Conservation (phyloP, 768 basidiomycete species). For the Auricularia sp. region DNA sequence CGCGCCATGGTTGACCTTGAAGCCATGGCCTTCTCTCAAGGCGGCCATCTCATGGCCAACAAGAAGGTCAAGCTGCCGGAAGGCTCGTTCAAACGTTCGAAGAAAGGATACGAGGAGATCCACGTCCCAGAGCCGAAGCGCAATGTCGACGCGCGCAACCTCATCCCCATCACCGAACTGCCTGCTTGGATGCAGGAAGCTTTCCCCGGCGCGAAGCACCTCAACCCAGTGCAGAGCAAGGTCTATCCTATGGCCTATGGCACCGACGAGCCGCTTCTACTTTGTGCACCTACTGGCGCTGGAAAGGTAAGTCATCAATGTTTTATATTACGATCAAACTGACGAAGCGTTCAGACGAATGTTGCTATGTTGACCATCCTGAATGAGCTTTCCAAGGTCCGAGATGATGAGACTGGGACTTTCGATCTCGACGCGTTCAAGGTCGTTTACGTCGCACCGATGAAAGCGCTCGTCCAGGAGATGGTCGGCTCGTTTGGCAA, state of each 20-base stretch:
- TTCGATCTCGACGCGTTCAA: slow-evolving; percentile 90
- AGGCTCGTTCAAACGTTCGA: slow-evolving; percentile 92
- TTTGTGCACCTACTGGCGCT: slow-evolving; percentile 97
- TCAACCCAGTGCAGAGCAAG: slow-evolving; percentile 92
- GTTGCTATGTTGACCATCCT: slow-evolving; percentile 94
- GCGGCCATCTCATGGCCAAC: slow-evolving; percentile 95
- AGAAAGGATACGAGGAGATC: slow-evolving; percentile 97
- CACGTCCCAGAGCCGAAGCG: slow-evolving; percentile 92
- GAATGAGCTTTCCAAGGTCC: slow-evolving; percentile 79
- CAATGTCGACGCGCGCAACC: slow-evolving; percentile 48
- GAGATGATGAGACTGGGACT: slow-evolving; percentile 67
- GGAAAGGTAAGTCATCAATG: slow-evolving; percentile 63
- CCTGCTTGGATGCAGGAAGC: slow-evolving; percentile 84
- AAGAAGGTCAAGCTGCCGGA: slow-evolving; percentile 97
- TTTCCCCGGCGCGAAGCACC: slow-evolving; percentile 63
- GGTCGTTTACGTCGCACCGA: slow-evolving; percentile 94
- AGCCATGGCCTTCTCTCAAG: slow-evolving; percentile 91
- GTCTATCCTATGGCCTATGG: slow-evolving; percentile 89
- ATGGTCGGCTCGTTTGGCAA: slow-evolving; percentile 91
- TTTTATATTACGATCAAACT: too few relatives aligned
- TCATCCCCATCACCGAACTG: slow-evolving; percentile 60
- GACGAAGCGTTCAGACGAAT: slow-evolving; percentile 60
- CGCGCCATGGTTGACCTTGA: slow-evolving; percentile 83
- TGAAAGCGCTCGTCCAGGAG: slow-evolving; percentile 99
- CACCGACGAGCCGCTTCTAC: slow-evolving; percentile 85